Evolutionary conservation across 805 yeast species (phyloP), one percentile per base, ranked within the genome.

Genomic region (Ogataea nitratoaversa): DNA sequence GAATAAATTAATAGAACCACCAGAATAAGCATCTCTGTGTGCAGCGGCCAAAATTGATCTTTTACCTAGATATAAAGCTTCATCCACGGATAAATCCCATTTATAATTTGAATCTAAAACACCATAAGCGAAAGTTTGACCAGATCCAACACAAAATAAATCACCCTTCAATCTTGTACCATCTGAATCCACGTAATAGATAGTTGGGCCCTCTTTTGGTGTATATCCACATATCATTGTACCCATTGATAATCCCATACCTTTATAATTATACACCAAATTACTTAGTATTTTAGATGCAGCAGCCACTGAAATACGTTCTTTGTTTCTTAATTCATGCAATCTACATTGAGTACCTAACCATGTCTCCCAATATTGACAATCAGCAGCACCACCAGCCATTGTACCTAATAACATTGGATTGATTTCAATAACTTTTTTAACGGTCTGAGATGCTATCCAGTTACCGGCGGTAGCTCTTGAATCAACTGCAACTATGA

Each of bases 301-400:
- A 9, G 98, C 96, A 24, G 96, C 93, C 29, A 91, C 98, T 5
- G 93, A 79, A 50, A 93, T 93, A 55, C 99, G 78, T 67, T 89
- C 91, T 67, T 91, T 90, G 63, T 91, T 93, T 60, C 96, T 78
- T 57, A 93, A 74, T 65, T 93, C 99, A 64, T 90, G 95, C 56
- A 93, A 68, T 57, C 99, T 74, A 70, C 98, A 91, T 67, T 93
- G 97, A 14, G 95, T 72, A 47, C 99, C 99, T 45, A 93, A 75
- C 98, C 98, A 93, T 28, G 97, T 87, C 68, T 93, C 98, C 99
- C 99, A 93, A 67, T 74, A 93, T 65, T 93, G 99, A 73, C 99
- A 93, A 68, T 93, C 99, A 24, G 98, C 98, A 36, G 99, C 99
- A 71, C 98, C 98, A 68, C 99, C 99, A 25, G 99, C 99, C 96